phyloP scores from a whole-genome alignment of 257 asterid species.

The Solanum stenotomum region DNA sequence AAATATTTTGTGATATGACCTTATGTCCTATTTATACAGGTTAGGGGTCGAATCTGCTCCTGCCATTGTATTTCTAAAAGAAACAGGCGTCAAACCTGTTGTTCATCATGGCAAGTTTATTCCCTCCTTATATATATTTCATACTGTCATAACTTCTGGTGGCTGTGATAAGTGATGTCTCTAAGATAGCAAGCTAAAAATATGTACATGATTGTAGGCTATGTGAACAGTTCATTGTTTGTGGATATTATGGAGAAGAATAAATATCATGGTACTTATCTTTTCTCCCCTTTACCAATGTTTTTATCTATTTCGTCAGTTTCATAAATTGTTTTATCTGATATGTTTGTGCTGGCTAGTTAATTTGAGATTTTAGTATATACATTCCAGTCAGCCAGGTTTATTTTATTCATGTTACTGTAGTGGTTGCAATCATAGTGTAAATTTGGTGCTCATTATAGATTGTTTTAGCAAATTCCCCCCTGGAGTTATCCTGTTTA shows the following conservation, averaged over 20 bases:
- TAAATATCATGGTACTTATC: conserved; percentile 57
- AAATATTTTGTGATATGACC: not conserved
- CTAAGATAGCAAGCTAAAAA: conserved; percentile 18
- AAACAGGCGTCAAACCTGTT: conserved; percentile 83
- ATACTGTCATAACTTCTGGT: not conserved
- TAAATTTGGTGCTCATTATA: not conserved
- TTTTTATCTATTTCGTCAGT: not conserved
- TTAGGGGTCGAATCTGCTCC: conserved; percentile 93
- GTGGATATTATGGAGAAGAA: conserved; percentile 81
- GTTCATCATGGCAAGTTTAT: conserved; percentile 63
- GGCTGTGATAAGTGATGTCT: not conserved
- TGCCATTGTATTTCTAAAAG: conserved; percentile 76
- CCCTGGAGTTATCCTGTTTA: not conserved
- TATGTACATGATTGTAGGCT: conserved; percentile 45
- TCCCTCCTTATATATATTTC: not conserved
- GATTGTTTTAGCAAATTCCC: not conserved
- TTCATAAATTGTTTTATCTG: not conserved
- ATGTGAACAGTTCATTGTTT: conserved; percentile 65
- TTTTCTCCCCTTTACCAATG: conserved; percentile 1
- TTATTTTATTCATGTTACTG: not conserved
- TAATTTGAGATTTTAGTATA: not conserved
- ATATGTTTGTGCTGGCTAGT: not conserved
- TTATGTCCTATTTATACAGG: conserved; percentile 32
- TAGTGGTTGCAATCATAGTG: not conserved
- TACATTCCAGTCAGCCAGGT: not conserved